Conservation (phyloP, 768 basidiomycete species). For the Auricularia heimuer region DNA sequence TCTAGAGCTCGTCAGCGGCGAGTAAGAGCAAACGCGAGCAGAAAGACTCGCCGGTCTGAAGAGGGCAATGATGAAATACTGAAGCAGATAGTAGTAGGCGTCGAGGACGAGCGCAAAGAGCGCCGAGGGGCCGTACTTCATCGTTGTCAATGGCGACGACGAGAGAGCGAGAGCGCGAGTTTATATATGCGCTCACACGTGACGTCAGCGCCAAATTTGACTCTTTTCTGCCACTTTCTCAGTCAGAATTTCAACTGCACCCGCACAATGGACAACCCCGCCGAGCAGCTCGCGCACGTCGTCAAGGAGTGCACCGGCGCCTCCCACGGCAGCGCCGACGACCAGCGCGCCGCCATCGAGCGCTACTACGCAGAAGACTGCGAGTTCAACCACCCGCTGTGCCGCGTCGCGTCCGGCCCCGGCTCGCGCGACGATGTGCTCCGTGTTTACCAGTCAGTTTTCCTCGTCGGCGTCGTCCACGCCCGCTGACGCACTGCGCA, state of each 20-base stretch:
- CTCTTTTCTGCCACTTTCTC: background rate
- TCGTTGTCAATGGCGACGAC: background rate
- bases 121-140: background rate
- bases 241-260: background rate
- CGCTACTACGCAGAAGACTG: constrained; percentile 48
- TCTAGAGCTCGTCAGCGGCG: constrained; percentile 3
- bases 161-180: background rate
- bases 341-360: constrained; percentile 36
- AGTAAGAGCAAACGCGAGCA: background rate
- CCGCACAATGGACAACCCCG: constrained; percentile 44
- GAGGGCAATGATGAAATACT: constrained; percentile 27
- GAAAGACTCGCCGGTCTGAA: constrained; percentile 29
- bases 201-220: background rate
- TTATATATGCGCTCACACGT: background rate
- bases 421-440: constrained; percentile 46
- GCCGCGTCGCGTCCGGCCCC: constrained; percentile 34
- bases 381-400: constrained; percentile 50
- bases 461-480: background rate
- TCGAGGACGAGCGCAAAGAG: constrained; percentile 8
- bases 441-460: constrained; percentile 46
- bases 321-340: constrained; percentile 29
- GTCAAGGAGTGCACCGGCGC: constrained; percentile 38
- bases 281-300: constrained; percentile 36
- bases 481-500: constrained; percentile 12
- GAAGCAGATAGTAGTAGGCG: constrained; percentile 25